Base-by-base conservation (phyloP, 768 basidiomycete genomes). In the Tulasnella sp. region DNA sequence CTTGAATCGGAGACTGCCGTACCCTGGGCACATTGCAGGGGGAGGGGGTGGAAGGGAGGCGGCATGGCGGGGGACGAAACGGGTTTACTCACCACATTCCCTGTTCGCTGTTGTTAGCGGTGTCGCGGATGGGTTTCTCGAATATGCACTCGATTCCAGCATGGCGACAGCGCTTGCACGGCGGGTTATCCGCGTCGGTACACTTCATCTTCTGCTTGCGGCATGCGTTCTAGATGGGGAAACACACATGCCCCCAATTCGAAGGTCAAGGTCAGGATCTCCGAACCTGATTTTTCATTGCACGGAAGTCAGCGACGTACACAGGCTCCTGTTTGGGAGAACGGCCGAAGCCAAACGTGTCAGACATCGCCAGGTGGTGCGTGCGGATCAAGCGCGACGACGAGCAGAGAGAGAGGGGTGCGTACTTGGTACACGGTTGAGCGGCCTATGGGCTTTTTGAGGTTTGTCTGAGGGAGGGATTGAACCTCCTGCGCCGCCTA, bases 161-260 rank as follows among this genome's bases (percentile, higher is more conserved):
- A 83, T 96, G 93, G 44, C 94, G 90, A 87, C 97, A 98, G 69
- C 97, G 91, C 84, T 94, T 92, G 86, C 97, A 98, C n/a, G 97
- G 97, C 37, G 97, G 96, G 84, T 95, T 96, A 85, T 98, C 97
- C 22, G 96, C 97, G 1, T 96, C 96, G 7, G 97, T 96, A 85
- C 96, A 98, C 83, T 96, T 90, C 97, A 98, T 98, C 88, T 98
- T 98, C 89, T 97, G 96, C 84, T 96, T 94, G 83, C 96, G 89
- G 86, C 96, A 97, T 24, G 96, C 94, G 91, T 97, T 97, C 95
- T 96, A 85, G 60, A 60, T 77, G 64, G 64, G 28, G 64, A 48
- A 60, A 75, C 46, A 44, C 3, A 16, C 44, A 9, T 1, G n/a
- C 44, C 14, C 46, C 44, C 24, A 75, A 82, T 85, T 83, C 84